Percentiles rank a stretch among this genome's conserved stretches.
Conservation (phyloP, 2,329 filamentous ascomycete species). For the Seiridium unicorne region DNA sequence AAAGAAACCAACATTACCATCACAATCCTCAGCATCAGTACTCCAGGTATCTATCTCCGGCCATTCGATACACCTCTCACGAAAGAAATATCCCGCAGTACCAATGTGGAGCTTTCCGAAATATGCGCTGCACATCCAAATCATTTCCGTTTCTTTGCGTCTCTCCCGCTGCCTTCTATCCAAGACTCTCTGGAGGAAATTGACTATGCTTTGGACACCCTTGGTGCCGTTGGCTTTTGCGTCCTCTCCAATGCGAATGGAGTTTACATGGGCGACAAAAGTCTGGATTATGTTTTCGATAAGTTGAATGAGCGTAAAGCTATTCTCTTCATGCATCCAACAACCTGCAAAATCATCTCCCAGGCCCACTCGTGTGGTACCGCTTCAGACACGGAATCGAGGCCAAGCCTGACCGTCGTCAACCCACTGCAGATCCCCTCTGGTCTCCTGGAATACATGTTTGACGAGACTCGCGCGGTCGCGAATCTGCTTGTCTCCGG, state of each 20-base stretch:
- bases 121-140: constrained; percentile 1
- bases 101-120: neutral
- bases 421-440: neutral
- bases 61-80: neutral
- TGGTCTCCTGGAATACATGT: constrained; percentile 3
- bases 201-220: neutral
- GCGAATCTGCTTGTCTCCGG: constrained; percentile 1
- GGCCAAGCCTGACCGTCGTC: neutral
- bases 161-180: neutral
- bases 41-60: constrained; percentile 1
- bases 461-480: constrained; percentile 2
- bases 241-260: constrained; percentile 2
- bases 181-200: neutral
- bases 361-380: neutral
- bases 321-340: neutral
- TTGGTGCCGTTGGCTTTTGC: neutral
- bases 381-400: neutral
- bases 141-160: constrained; percentile 1
- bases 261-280: constrained; percentile 1
- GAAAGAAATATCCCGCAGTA: neutral
- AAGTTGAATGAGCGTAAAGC: neutral
- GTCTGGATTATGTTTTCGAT: constrained; percentile 1
- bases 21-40: constrained; percentile 1
- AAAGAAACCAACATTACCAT: constrained; percentile 3
- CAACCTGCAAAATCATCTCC: neutral